A percentile compares a stretch with the other conserved stretches of the same genome.
Evolutionary conservation across 73 alveolate species (phyloP).

Genomic region (Paramecium pentaurelia): DNA sequence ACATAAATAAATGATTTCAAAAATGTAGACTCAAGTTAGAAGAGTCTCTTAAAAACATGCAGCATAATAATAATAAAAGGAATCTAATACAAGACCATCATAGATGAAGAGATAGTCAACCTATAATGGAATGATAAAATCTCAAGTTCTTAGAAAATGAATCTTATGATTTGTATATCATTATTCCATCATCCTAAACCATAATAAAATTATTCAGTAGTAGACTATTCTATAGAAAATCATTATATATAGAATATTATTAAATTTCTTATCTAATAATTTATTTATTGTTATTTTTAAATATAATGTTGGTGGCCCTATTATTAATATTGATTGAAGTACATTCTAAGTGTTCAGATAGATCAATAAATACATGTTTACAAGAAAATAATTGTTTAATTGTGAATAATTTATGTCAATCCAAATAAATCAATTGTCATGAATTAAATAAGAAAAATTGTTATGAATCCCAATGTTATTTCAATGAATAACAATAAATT

Average conservation of each 20-base stretch:
- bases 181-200: not conserved
- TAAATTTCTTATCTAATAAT: too few relatives aligned
- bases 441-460: not conserved
- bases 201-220: not conserved
- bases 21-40: not conserved
- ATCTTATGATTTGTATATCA: not conserved
- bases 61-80: not conserved
- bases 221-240: not conserved
- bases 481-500: not conserved
- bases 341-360: not conserved
- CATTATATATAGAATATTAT: not conserved
- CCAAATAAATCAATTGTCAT: not conserved
- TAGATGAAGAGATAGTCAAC: not conserved
- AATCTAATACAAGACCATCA: not conserved
- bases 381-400: not conserved
- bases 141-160: constrained; percentile 3
- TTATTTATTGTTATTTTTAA: too few relatives aligned
- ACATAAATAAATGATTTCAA: not conserved
- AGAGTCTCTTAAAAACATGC: not conserved
- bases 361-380: not conserved
- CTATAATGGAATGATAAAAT: not conserved
- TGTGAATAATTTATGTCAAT: not conserved
- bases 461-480: not conserved
- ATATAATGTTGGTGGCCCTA: not conserved
- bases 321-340: not conserved